Percentiles rank a stretch among this genome's conserved stretches.
Evolutionary conservation across 768 basidiomycete species (phyloP).

Genomic region (Lentinula sp.): DNA sequence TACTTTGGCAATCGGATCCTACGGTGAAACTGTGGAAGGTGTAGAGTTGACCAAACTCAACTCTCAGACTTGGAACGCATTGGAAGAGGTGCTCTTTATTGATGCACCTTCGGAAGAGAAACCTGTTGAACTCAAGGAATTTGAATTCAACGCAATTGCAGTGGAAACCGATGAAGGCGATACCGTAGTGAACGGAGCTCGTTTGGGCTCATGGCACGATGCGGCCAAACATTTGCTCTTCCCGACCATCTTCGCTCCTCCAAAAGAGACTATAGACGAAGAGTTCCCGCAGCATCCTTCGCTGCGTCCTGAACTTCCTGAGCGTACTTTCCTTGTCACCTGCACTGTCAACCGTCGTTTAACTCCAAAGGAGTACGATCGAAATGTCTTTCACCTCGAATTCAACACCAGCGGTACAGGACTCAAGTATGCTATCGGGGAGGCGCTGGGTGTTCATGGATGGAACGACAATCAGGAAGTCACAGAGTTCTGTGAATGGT

Average conservation of each 20-base stretch:
- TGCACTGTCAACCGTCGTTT: constrained; percentile 92
- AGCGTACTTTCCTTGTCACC: constrained; percentile 89
- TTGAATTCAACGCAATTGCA: constrained; percentile 71
- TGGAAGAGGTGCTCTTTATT: constrained; percentile 47
- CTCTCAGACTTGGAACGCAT: constrained; percentile 57
- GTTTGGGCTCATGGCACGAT: constrained; percentile 71
- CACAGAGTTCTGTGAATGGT: constrained; percentile 85
- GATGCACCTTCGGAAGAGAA: constrained; percentile 15
- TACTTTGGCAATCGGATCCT: constrained; percentile 41
- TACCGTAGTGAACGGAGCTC: constrained; percentile 54
- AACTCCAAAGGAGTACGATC: constrained; percentile 92
- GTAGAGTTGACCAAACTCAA: constrained; percentile 48
- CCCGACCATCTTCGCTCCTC: constrained; percentile 68
- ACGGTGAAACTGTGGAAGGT: constrained; percentile 41
- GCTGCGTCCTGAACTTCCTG: constrained; percentile 80
- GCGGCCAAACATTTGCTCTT: constrained; percentile 88
- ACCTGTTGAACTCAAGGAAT: constrained; percentile 39
- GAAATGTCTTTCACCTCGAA: constrained; percentile 98
- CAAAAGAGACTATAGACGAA: constrained; percentile 30
- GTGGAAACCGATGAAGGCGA: constrained; percentile 55
- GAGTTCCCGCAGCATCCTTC: constrained; percentile 56
- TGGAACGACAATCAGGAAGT: constrained; percentile 95
- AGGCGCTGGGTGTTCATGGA: constrained; percentile 94
- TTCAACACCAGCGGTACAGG: constrained; percentile 91
- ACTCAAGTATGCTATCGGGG: constrained; percentile 91